Percentiles rank a stretch among this genome's conserved stretches.
Evolutionary conservation across 148 eudicot species (phyloP).

Genomic region (Vaccinium corymbosum): DNA sequence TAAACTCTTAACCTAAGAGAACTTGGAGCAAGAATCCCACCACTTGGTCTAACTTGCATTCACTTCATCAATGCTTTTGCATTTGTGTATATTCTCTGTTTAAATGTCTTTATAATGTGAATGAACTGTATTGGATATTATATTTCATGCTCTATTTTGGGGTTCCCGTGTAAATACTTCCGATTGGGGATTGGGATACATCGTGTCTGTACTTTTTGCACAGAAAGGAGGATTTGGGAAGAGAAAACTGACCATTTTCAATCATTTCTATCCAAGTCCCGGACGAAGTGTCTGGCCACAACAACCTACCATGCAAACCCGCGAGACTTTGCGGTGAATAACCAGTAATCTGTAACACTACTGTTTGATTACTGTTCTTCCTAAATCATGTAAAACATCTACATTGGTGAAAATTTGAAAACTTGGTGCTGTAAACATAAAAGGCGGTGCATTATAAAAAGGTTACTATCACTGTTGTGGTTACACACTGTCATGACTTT

Average conservation of each 20-base stretch:
- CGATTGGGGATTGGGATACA: not conserved
- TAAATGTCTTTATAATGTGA: not conserved
- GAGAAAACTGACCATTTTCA: not conserved
- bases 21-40: not conserved
- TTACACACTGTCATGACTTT: not conserved
- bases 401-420: not conserved
- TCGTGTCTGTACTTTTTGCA: not conserved
- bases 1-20: not conserved
- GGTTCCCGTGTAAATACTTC: not conserved
- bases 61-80: not conserved
- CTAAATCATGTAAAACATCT: not conserved
- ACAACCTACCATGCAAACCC: not conserved
- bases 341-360: not conserved
- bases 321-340: not conserved
- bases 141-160: not conserved
- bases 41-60: not conserved
- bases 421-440: not conserved
- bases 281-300: not conserved
- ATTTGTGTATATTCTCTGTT: not conserved
- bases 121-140: not conserved
- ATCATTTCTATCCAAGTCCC: not conserved
- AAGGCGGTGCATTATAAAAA: not conserved
- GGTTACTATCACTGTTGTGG: not conserved
- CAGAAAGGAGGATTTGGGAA: not conserved
- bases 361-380: not conserved